Base-by-base conservation (phyloP, 352 stramenopile species). In the Pythium dissotocum region DNA sequence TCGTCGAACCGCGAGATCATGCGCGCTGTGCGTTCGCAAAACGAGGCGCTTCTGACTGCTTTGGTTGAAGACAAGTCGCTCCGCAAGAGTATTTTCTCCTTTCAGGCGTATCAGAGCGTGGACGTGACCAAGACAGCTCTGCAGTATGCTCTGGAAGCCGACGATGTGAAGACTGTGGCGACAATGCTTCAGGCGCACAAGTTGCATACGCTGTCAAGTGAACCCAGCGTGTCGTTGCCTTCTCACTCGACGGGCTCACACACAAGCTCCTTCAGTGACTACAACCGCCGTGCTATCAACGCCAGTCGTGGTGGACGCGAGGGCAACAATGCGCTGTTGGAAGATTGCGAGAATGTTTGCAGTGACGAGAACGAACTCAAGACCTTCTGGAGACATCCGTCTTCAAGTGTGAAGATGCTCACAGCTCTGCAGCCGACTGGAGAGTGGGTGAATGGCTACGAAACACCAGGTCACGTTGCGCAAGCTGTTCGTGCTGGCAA, bases 261-360 rank as follows among this genome's bases (percentile, higher is more conserved):
- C 60, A 91, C 85, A n/a, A 93, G 85, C 63, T 56, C 73, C 16
- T 93, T 75, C 65, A 93, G 85, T 61, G 85, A 93, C 56, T 93
- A 93, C 66, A 91, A 93, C 61, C 81, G 85, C 1, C 77, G 85
- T 9, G 81, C 82, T 3, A 86, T 93, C 60, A 93, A 93, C 53
- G 85, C 85, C 24, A 93, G 85, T 74, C 85, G 85, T 6, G 85
- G 83, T 8, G 85, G 85, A 5, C 88, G 87, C 59, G 85, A 93
- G 69, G 85, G 85, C 46, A 90, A 91, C 55, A 91, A 91, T 13
- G 85, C 85, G 10, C 63, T 93, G 4, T 64, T 90, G 10, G 74
- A 72, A 26, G 85, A 93, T 44, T n/a, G 26, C 6, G 52, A 38
- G 32, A 38, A 32, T 6, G 51, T 32, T 30, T 21, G 70, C 52